Conservation (phyloP, 2,329 filamentous ascomycete genomes). For the Tolypocladium tropicale region DNA sequence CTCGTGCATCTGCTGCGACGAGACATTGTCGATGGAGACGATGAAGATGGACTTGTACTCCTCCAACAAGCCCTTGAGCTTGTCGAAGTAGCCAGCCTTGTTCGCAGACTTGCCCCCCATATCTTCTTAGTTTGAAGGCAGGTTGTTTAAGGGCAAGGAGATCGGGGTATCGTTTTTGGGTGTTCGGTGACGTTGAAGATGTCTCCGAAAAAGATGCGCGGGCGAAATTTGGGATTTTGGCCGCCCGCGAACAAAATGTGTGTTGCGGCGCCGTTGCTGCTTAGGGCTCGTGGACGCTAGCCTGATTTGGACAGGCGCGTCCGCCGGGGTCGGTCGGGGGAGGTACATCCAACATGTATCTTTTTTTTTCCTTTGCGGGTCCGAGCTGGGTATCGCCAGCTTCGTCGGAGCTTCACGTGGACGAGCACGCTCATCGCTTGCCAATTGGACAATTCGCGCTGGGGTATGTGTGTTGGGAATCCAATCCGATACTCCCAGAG, state of each 20-base stretch:
- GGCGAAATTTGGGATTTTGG: conserved; percentile 14
- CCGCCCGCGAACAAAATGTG: conserved; percentile 16
- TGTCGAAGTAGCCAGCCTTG: conserved; percentile 98
- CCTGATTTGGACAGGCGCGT: conserved; percentile 4
- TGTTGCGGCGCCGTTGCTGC: conserved; percentile 11
- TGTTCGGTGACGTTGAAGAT: conserved; percentile 14
- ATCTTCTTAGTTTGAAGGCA: conserved; percentile 94
- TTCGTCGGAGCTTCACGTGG: background rate
- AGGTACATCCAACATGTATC: conserved; percentile 23
- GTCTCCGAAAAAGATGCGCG: conserved; percentile 6
- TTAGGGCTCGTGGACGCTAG: conserved; percentile 29
- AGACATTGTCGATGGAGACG: conserved; percentile 97
- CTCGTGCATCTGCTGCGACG: conserved; percentile 99
- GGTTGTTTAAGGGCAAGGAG: conserved; percentile 88
- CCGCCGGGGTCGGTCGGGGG: background rate
- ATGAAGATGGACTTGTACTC: conserved; percentile 98
- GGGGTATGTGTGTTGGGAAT: background rate
- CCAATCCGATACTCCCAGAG: background rate
- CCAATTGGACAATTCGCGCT: background rate
- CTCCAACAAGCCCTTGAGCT: conserved; percentile 96
- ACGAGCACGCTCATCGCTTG: background rate
- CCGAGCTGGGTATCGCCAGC: background rate
- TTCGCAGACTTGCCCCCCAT: conserved; percentile 95
- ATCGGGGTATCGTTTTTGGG: conserved; percentile 13
- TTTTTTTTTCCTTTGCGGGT: conserved; percentile 16